A percentile compares a stretch with the other conserved stretches of the same genome.
These are phyloP conservation scores for Fusarium oxysporum DNA, from an alignment of 2,329 filamentous ascomycete species.

Conservation along the genomic window DNA sequence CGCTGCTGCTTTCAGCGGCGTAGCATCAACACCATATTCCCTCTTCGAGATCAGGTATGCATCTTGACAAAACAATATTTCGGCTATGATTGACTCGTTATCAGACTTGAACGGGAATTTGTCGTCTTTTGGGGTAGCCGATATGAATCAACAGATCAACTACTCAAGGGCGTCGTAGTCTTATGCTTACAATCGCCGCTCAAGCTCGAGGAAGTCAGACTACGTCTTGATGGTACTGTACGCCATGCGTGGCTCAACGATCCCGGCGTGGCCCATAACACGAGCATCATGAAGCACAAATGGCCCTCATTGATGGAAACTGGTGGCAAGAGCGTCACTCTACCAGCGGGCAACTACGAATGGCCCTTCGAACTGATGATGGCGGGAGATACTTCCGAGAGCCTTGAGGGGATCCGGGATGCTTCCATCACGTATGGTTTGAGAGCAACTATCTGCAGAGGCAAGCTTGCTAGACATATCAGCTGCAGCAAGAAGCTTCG, in stretches of 20 bases:
- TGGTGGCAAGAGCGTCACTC: constrained; percentile 62
- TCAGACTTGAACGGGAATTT: constrained; percentile 79
- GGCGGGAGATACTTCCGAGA: constrained; percentile 79
- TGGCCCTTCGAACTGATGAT: constrained; percentile 81
- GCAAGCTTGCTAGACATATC: constrained; percentile 88
- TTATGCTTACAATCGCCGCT: constrained; percentile 76
- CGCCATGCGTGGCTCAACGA: constrained; percentile 67
- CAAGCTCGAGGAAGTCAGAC: constrained; percentile 76
- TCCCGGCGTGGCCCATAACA: constrained; percentile 66
- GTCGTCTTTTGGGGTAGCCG: constrained; percentile 80
- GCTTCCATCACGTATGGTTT: constrained; percentile 89
- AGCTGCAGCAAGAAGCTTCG: constrained; percentile 80
- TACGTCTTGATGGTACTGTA: constrained; percentile 76
- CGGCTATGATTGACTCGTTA: neutral
- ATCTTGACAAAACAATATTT: neutral
- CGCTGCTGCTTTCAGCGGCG: neutral
- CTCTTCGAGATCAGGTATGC: constrained; percentile 66
- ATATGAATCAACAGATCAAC: constrained; percentile 78
- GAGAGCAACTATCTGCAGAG: constrained; percentile 86
- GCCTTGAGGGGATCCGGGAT: constrained; percentile 86
- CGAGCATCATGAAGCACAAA: constrained; percentile 72
- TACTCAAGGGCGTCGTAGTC: constrained; percentile 78
- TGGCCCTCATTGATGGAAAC: constrained; percentile 73
- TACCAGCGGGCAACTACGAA: constrained; percentile 82
- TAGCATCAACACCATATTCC: constrained; percentile 5